phyloP scores from a whole-genome alignment of 2,329 filamentous ascomycete genomes.

The Pseudogymnoascus pannorum region DNA sequence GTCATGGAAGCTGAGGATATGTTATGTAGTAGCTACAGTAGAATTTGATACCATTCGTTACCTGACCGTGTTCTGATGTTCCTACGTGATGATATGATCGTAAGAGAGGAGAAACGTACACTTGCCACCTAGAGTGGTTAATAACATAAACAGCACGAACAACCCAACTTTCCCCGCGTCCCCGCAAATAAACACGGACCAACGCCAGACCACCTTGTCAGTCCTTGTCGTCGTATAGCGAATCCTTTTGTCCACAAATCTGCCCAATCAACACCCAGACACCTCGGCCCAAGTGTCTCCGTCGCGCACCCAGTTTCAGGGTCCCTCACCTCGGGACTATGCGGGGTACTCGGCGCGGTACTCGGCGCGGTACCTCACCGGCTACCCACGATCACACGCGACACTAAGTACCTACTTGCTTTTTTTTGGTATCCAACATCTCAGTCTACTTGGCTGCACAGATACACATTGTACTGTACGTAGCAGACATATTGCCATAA shows the following conservation, averaged over 20 bases:
- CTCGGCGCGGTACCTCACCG: neutral
- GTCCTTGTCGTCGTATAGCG: neutral
- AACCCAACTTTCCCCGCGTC: neutral
- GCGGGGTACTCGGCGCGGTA: slow-evolving; percentile 8
- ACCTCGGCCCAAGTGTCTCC: neutral
- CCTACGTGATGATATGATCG: neutral
- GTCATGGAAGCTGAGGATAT: neutral
- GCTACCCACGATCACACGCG: neutral
- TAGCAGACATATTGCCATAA: neutral
- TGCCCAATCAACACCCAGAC: neutral
- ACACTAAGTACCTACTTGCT: slow-evolving; percentile 1
- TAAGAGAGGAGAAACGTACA: neutral
- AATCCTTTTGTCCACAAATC: neutral
- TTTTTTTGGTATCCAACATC: neutral
- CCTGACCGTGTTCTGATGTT: neutral
- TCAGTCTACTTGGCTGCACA: neutral
- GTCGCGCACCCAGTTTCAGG: neutral
- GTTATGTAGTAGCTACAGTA: neutral
- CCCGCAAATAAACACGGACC: neutral
- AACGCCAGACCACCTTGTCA: neutral
- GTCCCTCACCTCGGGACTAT: slow-evolving; percentile 4
- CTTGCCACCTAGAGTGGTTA: neutral
- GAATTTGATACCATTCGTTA: slow-evolving; percentile 2
- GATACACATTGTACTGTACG: neutral
- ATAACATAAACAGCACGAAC: neutral